Percentiles rank a stretch among this genome's conserved stretches.
Conservation (phyloP, 2,329 filamentous ascomycete species). For the Bipolaris victoriae region DNA sequence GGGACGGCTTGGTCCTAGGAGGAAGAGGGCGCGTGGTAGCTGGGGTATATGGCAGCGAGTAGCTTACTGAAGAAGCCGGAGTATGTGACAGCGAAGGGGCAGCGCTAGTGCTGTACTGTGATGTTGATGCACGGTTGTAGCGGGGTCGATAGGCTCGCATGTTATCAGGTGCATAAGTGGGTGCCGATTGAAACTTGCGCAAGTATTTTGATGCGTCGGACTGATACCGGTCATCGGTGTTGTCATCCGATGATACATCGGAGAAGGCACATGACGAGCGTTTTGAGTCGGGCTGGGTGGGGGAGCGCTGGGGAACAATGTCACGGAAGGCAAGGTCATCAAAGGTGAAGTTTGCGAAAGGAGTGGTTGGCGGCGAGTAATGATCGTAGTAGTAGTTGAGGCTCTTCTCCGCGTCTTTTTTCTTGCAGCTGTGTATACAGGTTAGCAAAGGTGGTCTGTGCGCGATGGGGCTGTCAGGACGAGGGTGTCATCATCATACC, state of each 20-base stretch:
- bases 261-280: conserved; percentile 52
- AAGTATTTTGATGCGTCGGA: conserved; percentile 52
- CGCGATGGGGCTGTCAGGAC: neutral
- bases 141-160: conserved; percentile 41
- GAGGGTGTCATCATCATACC: conserved; percentile 55
- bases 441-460: conserved; percentile 20
- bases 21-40: conserved; percentile 47
- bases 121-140: conserved; percentile 45
- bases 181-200: conserved; percentile 48
- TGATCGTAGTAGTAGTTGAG: conserved; percentile 38
- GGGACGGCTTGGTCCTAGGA: conserved; percentile 47
- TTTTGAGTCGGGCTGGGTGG: conserved; percentile 50
- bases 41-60: conserved; percentile 52
- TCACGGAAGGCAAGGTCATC: conserved; percentile 50
- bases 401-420: conserved; percentile 52
- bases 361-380: conserved; percentile 46
- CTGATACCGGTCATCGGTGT: conserved; percentile 29
- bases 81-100: conserved; percentile 56
- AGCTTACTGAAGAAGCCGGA: conserved; percentile 54
- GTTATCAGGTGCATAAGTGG: conserved; percentile 32
- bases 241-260: conserved; percentile 50
- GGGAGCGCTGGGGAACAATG: conserved; percentile 56
- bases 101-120: conserved; percentile 45
- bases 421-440: conserved; percentile 50
- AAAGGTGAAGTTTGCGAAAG: conserved; percentile 47